Evolutionary conservation across 352 stramenopile species (phyloP).

Genomic region (Paralagenidium karlingii): DNA sequence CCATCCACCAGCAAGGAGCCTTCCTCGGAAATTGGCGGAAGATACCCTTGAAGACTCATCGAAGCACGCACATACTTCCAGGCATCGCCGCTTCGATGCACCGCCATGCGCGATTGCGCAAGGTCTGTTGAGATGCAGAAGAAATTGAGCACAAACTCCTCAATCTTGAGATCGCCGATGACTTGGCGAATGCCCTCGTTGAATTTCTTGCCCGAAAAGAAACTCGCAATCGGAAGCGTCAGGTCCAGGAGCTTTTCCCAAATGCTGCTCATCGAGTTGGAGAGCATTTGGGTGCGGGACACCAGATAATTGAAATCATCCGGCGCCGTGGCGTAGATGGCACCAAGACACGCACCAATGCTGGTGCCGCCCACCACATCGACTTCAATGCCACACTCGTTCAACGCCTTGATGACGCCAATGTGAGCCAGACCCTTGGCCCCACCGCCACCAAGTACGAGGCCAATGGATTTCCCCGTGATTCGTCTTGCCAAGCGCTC

Average conservation of each 20-base stretch:
- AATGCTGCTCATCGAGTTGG: constrained; percentile 47
- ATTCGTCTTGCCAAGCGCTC: constrained; percentile 83
- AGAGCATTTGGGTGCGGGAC: constrained; percentile 39
- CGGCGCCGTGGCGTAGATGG: constrained; percentile 63
- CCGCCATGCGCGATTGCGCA: constrained; percentile 74
- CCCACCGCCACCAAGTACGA: constrained; percentile 90
- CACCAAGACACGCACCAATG: constrained; percentile 79
- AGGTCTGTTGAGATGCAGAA: constrained; percentile 90
- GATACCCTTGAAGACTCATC: constrained; percentile 87
- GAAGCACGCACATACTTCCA: constrained; percentile 88
- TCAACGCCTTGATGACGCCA: constrained; percentile 85
- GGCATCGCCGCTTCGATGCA: constrained; percentile 72
- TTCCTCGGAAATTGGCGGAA: constrained; percentile 83
- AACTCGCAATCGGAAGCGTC: constrained; percentile 82
- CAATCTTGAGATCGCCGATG: constrained; percentile 69
- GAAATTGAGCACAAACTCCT: constrained; percentile 88
- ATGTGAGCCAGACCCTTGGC: constrained; percentile 90
- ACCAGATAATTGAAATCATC: constrained; percentile 50
- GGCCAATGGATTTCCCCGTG: constrained; percentile 84
- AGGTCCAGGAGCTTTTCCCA: constrained; percentile 69
- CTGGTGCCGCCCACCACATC: constrained; percentile 92
- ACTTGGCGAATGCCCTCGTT: constrained; percentile 58
- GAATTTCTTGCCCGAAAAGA: constrained; percentile 81
- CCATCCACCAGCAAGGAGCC: constrained; percentile 82
- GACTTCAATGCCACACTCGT: constrained; percentile 86